Base-by-base conservation (phyloP, 768 basidiomycete genomes). In the Auricularia sp. region DNA sequence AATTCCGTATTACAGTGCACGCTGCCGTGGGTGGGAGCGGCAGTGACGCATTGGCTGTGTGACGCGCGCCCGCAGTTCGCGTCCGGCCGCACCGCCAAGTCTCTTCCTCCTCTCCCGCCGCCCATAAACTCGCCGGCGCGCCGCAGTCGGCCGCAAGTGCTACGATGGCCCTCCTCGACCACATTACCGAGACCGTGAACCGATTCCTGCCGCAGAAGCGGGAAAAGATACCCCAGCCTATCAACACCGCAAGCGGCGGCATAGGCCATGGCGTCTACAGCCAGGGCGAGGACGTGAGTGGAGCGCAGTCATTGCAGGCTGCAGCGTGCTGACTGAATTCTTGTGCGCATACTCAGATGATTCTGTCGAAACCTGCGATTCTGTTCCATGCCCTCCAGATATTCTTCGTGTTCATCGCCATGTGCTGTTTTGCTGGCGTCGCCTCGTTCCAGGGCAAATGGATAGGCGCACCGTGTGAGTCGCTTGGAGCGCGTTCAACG, bases 401-500 rank as follows among this genome's bases (percentile, higher is more conserved):
- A 63, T 94, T 98, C 81, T 94, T 96, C 85, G 88, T 89, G 74
- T 97, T 98, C 72, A 82, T 98, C 58, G 85, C 92, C 13, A 89
- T 96, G 85, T 89, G 88, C 59, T 95, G 92, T 72, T 94, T 92
- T 70, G 95, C 90, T 7, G 87, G 89, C 69, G 90, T 94, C 3
- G 94, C 94, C 0, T 78, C 80, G 24, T 98, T 96, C 75, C 94
- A 98, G 70, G 86, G 90, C 3, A 88, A 89, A 68, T 94, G 85
- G 84, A 71, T 80, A 10, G 82, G 96, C 29, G 91, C 91, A 7
- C 91, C 92, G 45, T 97, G 94, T 96, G 69, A 69, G 93, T 84
- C 18, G 62, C 29, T 45, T 24, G 18, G 8, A 42, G 39, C 39
- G 8, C 39, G 39, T 42, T 44, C 39, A 63, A 54, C 64, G 44